Percentiles rank a stretch among this genome's conserved stretches.
phyloP scores from a whole-genome alignment of 768 basidiomycete species.

The Pulveroboletus sp. region DNA sequence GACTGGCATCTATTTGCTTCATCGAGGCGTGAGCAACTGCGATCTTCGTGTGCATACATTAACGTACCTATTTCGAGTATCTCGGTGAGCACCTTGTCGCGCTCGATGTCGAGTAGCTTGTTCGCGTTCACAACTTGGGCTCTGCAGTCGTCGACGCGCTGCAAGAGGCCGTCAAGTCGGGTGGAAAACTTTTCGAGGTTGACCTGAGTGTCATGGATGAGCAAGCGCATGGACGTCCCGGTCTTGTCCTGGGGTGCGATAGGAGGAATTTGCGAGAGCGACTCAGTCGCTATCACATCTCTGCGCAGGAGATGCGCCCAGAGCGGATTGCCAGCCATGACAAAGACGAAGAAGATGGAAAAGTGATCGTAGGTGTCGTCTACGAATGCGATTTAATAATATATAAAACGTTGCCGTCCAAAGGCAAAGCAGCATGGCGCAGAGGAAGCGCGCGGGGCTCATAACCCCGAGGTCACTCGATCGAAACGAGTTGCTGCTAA shows the following conservation, averaged over 20 bases:
- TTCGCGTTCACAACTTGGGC: constrained; percentile 50
- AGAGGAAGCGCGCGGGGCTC: constrained; percentile 46
- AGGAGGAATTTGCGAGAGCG: constrained; percentile 29
- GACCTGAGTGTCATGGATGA: constrained; percentile 69
- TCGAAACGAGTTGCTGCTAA: constrained; percentile 42
- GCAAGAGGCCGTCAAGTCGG: constrained; percentile 49
- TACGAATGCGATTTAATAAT: too few relatives aligned
- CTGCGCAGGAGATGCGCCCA: constrained; percentile 57
- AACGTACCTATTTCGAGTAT: constrained; percentile 27
- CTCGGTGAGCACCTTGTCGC: constrained; percentile 51
- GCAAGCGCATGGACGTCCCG: constrained; percentile 64
- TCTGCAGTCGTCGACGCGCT: constrained; percentile 47
- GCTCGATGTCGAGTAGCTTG: constrained; percentile 54
- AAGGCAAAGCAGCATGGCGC: constrained; percentile 39
- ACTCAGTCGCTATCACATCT: constrained; percentile 28
- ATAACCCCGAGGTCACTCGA: constrained; percentile 48
- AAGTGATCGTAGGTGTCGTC: not conserved
- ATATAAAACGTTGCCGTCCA: accelerated
- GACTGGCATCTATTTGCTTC: constrained; percentile 62
- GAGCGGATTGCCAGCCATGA: constrained; percentile 23
- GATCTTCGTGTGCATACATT: too few relatives aligned
- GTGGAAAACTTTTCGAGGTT: constrained; percentile 64
- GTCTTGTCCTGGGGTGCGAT: constrained; percentile 56
- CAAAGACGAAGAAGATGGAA: not conserved
- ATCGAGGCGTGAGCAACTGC: constrained; percentile 7